A percentile compares a stretch with the other conserved stretches of the same genome.
Conservation (phyloP, 2,329 filamentous ascomycete genomes). For the Dactylonectria estremocensis region DNA sequence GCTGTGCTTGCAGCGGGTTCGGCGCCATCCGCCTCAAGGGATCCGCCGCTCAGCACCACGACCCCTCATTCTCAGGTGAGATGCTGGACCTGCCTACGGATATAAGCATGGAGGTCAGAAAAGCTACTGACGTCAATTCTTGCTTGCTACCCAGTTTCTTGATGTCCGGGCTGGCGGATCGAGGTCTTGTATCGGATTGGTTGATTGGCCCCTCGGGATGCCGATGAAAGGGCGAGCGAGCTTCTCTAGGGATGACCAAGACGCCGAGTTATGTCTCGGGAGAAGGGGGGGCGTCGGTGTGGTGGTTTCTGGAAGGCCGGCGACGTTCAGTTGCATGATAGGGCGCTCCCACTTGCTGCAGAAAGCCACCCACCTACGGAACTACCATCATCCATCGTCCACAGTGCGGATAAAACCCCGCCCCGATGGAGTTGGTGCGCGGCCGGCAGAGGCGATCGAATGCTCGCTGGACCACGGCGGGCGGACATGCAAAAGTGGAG, state of each 20-base stretch:
- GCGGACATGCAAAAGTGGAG: conserved; percentile 26
- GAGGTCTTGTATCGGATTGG: neutral
- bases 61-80: conserved; percentile 24
- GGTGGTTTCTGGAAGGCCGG: conserved; percentile 21
- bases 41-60: conserved; percentile 19
- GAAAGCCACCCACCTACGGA: neutral
- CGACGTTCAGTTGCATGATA: conserved; percentile 25
- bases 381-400: conserved; percentile 5
- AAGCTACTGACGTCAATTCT: neutral
- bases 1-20: conserved; percentile 21
- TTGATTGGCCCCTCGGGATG: neutral
- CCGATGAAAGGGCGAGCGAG: neutral
- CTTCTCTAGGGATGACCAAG: neutral
- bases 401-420: conserved; percentile 26
- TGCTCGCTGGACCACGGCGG: conserved; percentile 13
- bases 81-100: conserved; percentile 11
- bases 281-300: neutral
- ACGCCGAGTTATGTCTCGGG: neutral
- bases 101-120: neutral
- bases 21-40: conserved; percentile 26
- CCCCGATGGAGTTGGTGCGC: conserved; percentile 18
- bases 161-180: conserved; percentile 7
- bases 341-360: conserved; percentile 2
- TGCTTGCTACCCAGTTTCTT: neutral
- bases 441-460: conserved; percentile 29